A percentile compares a stretch with the other conserved stretches of the same genome.
Conservation (phyloP, 192 early-diverging fungal genomes). For the Diversispora eburnea region DNA sequence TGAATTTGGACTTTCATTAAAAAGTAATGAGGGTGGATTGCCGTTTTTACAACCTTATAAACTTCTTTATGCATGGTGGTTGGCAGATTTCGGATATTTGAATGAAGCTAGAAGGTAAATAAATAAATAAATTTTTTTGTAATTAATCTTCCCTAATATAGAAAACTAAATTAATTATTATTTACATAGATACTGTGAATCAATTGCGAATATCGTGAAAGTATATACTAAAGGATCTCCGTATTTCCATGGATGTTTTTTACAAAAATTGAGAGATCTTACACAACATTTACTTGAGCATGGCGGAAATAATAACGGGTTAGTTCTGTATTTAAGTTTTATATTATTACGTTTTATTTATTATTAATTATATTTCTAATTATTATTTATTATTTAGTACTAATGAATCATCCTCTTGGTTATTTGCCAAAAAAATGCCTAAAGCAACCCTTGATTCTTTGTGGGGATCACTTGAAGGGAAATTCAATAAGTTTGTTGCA, state of each 20-base stretch:
- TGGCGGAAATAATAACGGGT: constrained; percentile 30
- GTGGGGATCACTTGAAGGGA: constrained; percentile 55
- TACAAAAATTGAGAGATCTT: constrained; percentile 70
- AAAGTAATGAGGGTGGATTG: constrained; percentile 51
- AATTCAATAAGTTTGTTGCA: constrained; percentile 58
- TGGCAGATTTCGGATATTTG: constrained; percentile 75
- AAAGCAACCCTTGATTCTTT: constrained; percentile 56
- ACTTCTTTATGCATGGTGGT: constrained; percentile 72
- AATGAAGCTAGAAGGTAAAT: constrained; percentile 58
- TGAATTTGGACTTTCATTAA: constrained; percentile 66
- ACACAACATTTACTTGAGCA: constrained; percentile 57
- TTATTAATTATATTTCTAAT: too few species aligned
- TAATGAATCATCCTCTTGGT: constrained; percentile 27
- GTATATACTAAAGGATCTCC: constrained; percentile 72
- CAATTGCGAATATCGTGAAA: constrained; percentile 68
- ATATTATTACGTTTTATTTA: background rate
- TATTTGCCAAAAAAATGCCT: constrained; percentile 46
- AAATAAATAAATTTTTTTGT: background rate
- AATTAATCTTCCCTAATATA: background rate
- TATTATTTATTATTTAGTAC: constrained; percentile 27
- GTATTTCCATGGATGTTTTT: constrained; percentile 71
- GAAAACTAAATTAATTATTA: background rate
- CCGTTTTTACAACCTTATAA: constrained; percentile 93
- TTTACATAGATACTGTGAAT: constrained; percentile 64
- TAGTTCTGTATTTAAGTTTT: constrained; percentile 14